These are phyloP conservation scores for Paecilomyces fulvus DNA, from an alignment of 2,329 filamentous ascomycete species.

Conservation along the genomic window DNA sequence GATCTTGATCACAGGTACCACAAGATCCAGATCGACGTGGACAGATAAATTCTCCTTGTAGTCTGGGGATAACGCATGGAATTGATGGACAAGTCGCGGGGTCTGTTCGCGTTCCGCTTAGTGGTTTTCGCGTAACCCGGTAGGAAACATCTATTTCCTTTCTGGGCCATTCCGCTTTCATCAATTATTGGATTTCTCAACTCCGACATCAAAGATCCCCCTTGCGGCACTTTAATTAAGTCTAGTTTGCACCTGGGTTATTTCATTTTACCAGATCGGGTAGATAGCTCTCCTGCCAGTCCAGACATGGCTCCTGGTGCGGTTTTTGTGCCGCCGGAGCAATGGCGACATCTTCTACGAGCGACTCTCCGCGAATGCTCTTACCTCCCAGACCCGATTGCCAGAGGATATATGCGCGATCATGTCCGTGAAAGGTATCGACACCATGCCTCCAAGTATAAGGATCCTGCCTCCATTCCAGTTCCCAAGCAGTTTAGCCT, in stretches of 20 bases:
- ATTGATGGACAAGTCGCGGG: slow-evolving; percentile 2
- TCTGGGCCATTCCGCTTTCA: neutral
- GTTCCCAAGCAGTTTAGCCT: slow-evolving; percentile 12
- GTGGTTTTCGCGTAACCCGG: slow-evolving; percentile 1
- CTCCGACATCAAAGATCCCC: neutral
- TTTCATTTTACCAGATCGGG: neutral
- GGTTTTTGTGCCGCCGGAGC: slow-evolving; percentile 16
- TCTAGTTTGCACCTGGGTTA: neutral
- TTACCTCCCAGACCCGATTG: slow-evolving; percentile 52
- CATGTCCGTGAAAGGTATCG: slow-evolving; percentile 44
- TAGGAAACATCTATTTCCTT: neutral
- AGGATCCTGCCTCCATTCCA: slow-evolving; percentile 8
- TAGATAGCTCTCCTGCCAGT: neutral
- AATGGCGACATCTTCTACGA: slow-evolving; percentile 44
- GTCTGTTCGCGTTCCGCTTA: slow-evolving; percentile 2
- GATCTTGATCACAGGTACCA: neutral
- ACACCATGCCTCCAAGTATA: slow-evolving; percentile 20
- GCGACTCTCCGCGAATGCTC: slow-evolving; percentile 50
- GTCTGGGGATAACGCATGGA: neutral
- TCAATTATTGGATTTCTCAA: neutral
- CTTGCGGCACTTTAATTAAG: neutral
- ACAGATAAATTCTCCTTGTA: neutral
- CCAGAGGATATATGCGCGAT: slow-evolving; percentile 41
- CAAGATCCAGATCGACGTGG: neutral
- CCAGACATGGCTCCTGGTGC: slow-evolving; percentile 10